Conservation (phyloP, 2,329 filamentous ascomycete species). For the Emmonsiellopsis sp. region DNA sequence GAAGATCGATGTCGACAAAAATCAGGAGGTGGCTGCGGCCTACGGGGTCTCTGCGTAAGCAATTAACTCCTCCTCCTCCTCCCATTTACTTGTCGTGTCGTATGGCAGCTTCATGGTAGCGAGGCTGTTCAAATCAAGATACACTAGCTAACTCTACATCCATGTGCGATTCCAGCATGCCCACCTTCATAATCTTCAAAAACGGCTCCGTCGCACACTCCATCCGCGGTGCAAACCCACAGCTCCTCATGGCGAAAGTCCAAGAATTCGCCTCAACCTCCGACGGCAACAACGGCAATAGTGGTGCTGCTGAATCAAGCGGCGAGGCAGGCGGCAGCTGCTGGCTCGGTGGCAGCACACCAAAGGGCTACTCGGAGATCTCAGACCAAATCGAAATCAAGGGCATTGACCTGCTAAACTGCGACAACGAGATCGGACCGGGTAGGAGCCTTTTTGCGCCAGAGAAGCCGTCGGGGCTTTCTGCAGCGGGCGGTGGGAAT, state of each 20-base stretch:
- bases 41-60: slow-evolving; percentile 62
- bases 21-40: slow-evolving; percentile 62
- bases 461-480: slow-evolving; percentile 56
- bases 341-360: slow-evolving; percentile 69
- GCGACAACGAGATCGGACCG: slow-evolving; percentile 64
- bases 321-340: slow-evolving; percentile 33
- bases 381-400: slow-evolving; percentile 71
- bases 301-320: slow-evolving; percentile 33
- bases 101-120: not conserved
- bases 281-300: slow-evolving; percentile 29
- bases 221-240: slow-evolving; percentile 64
- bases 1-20: slow-evolving; percentile 75
- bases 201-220: slow-evolving; percentile 58
- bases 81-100: not conserved
- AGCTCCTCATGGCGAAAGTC: slow-evolving; percentile 61
- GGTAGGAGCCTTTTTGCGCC: slow-evolving; percentile 66
- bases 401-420: slow-evolving; percentile 79
- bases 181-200: slow-evolving; percentile 87
- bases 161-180: slow-evolving; percentile 46
- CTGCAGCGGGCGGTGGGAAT: slow-evolving; percentile 12
- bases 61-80: not conserved
- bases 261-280: slow-evolving; percentile 58
- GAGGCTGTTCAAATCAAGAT: no score
- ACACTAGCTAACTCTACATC: not conserved
- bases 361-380: slow-evolving; percentile 74